Evolutionary conservation across 164 flowering plant species (phyloP).

Genomic region (Malania oleifera): DNA sequence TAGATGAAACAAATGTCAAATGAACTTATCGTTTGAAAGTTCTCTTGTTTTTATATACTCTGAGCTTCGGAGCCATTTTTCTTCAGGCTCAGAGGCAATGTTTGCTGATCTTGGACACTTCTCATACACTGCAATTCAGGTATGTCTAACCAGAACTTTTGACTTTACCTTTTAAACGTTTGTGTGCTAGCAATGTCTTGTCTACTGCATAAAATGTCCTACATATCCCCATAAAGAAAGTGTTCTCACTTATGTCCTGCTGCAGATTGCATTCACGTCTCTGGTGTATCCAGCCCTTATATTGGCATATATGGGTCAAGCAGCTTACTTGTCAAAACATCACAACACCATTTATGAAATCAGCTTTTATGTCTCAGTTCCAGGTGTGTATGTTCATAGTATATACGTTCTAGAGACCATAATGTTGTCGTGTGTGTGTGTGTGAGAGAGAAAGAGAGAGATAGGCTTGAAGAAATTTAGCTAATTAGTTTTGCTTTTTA

Average conservation of each 20-base stretch:
- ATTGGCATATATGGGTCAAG: slow-evolving; percentile 96
- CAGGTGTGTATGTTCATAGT: slow-evolving; percentile 40
- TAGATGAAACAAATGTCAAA: too few species aligned
- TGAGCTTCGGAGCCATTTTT: too few species aligned
- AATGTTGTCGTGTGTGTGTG: too few species aligned
- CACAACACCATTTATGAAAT: slow-evolving; percentile 50
- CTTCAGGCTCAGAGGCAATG: slow-evolving; percentile 76
- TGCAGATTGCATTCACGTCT: slow-evolving; percentile 85
- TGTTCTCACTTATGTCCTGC: slow-evolving; percentile 3
- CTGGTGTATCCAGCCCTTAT: slow-evolving; percentile 88
- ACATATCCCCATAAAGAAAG: neutral
- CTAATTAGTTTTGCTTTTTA: too few species aligned
- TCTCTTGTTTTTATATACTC: too few species aligned
- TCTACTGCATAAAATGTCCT: neutral
- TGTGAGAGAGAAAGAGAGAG: too few species aligned
- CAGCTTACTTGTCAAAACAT: slow-evolving; percentile 81
- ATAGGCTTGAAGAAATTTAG: too few species aligned
- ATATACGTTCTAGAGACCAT: too few species aligned
- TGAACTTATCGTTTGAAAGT: too few species aligned
- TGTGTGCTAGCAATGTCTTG: neutral
- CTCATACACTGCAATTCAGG: slow-evolving; percentile 63
- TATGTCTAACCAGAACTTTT: slow-evolving; percentile 3
- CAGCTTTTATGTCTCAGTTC: slow-evolving; percentile 79
- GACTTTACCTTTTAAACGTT: neutral
- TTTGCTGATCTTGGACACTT: slow-evolving; percentile 85